phyloP scores from a whole-genome alignment of 495 filamentous ascomycete genomes.

The Talaromyces thailandensis region DNA sequence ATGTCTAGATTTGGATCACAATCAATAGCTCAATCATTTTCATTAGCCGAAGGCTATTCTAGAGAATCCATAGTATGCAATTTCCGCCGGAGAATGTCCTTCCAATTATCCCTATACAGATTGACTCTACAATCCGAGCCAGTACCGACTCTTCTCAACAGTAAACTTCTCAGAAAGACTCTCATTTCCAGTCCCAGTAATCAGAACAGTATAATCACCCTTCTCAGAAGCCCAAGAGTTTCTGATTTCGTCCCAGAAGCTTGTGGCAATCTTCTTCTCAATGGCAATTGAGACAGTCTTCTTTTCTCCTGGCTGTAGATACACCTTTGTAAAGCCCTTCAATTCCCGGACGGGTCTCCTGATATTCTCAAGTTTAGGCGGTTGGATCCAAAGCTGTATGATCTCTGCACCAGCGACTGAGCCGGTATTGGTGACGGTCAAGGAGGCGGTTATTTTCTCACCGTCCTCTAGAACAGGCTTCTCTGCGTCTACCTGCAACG shows the following conservation, averaged over 20 bases:
- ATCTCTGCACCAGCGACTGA: conserved; percentile 59
- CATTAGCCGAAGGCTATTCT: neutral
- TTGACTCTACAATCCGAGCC: conserved; percentile 32
- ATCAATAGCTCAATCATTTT: neutral
- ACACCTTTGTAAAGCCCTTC: conserved; percentile 72
- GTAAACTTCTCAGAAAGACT: conserved; percentile 36
- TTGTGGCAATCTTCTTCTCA: conserved; percentile 65
- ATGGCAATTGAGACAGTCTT: conserved; percentile 55
- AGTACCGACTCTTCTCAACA: conserved; percentile 50
- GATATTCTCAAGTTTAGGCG: conserved; percentile 33
- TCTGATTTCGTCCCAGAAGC: conserved; percentile 70
- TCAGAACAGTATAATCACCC: conserved; percentile 58
- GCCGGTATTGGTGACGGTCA: conserved; percentile 64
- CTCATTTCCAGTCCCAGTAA: conserved; percentile 45
- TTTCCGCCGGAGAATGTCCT: neutral
- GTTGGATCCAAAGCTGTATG: conserved; percentile 65
- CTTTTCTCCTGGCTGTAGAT: conserved; percentile 58
- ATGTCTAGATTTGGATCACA: neutral
- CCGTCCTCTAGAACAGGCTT: conserved; percentile 34
- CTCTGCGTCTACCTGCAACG: conserved; percentile 26
- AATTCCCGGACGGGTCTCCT: conserved; percentile 68
- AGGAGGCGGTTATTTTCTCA: conserved; percentile 47
- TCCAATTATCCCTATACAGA: neutral
- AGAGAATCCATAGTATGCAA: neutral
- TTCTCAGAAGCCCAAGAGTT: conserved; percentile 70